Conservation (phyloP, 2,329 filamentous ascomycete species). For the Cryphonectria naterciae region DNA sequence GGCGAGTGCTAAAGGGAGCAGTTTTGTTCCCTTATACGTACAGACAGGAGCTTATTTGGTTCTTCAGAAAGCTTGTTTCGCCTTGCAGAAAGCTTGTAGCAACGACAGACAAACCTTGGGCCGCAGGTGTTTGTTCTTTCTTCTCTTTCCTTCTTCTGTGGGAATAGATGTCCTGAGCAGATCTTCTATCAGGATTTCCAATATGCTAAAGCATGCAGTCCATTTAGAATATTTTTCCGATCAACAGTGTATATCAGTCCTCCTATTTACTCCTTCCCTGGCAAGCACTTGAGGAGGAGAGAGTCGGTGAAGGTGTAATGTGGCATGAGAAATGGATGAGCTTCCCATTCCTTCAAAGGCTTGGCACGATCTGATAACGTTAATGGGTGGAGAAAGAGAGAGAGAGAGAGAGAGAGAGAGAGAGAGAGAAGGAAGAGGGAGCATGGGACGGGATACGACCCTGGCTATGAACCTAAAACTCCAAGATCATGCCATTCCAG, state of each 20-base stretch:
- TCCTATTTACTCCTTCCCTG: background rate
- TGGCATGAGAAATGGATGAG: background rate
- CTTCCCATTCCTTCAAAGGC: background rate
- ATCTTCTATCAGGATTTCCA: too few relatives aligned
- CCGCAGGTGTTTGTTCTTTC: background rate
- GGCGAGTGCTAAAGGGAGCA: background rate
- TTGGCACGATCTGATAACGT: background rate
- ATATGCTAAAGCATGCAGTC: too few relatives aligned
- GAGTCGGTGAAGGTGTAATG: too few relatives aligned
- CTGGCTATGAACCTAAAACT: too few relatives aligned
- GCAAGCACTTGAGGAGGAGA: background rate
- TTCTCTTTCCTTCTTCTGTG: background rate
- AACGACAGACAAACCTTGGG: background rate
- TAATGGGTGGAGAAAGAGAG: background rate
- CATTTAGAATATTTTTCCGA: too few relatives aligned
- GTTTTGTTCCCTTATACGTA: too few relatives aligned
- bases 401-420: background rate
- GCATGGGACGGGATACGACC: too few relatives aligned
- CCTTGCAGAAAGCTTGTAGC: background rate
- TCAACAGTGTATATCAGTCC: background rate
- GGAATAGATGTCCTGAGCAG: background rate
- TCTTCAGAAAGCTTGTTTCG: background rate
- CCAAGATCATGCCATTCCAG: too few relatives aligned
- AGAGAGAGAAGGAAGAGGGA: background rate
- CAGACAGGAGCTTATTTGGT: too few relatives aligned